phyloP scores from a whole-genome alignment of 495 filamentous ascomycete genomes.

The Penicillium atrosanguineum region DNA sequence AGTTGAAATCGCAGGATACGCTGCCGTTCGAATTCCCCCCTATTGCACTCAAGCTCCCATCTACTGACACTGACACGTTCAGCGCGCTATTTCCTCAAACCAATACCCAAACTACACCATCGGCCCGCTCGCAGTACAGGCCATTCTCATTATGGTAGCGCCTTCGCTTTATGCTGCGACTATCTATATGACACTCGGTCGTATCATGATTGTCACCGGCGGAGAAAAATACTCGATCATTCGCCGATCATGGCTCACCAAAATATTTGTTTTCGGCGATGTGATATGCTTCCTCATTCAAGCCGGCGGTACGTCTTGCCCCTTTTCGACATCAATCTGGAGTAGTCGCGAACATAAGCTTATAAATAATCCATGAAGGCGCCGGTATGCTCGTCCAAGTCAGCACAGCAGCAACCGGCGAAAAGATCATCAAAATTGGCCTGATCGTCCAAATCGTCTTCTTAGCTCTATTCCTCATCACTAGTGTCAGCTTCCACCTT shows the following conservation, averaged over 20 bases:
- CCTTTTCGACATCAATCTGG: no score
- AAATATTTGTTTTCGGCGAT: conserved; percentile 25
- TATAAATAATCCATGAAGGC: no score
- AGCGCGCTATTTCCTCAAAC: neutral
- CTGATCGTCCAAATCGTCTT: neutral
- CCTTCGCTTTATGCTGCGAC: conserved; percentile 48
- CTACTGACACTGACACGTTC: neutral
- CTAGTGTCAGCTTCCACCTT: neutral
- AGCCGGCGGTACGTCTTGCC: neutral
- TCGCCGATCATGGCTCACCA: conserved; percentile 10
- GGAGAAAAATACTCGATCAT: conserved; percentile 26
- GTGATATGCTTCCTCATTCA: conserved; percentile 18
- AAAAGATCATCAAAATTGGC: neutral
- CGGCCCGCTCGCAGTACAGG: conserved; percentile 18
- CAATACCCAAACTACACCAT: conserved; percentile 4
- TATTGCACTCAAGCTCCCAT: conserved; percentile 15
- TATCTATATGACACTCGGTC: conserved; percentile 52
- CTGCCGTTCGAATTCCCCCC: conserved; percentile 31
- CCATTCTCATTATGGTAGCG: conserved; percentile 31
- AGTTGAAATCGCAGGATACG: conserved; percentile 53
- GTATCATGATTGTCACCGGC: conserved; percentile 38
- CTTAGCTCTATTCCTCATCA: neutral
- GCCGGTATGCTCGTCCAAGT: no score
- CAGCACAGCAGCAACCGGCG: no score
- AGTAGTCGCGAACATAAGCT: no score